Evolutionary conservation across 371 early-diverging fungal genomes (phyloP).

Genomic region (Circinella minor): DNA sequence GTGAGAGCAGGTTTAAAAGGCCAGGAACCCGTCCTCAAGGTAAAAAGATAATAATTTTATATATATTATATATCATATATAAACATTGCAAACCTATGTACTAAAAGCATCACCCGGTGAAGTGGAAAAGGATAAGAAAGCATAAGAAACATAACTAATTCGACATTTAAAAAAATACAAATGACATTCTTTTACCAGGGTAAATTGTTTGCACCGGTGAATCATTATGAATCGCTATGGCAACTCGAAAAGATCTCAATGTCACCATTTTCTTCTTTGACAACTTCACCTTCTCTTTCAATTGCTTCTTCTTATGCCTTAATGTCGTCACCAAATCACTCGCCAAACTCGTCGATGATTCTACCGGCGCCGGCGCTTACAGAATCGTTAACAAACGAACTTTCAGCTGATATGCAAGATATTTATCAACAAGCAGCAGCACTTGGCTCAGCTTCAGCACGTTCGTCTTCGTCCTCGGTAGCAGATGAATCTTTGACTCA

Average conservation of each 20-base stretch:
- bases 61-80: too few species aligned
- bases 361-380: conserved; percentile 46
- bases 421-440: conserved; percentile 41
- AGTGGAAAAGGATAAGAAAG: background rate
- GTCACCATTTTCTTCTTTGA: conserved; percentile 54
- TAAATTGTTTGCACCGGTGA: conserved; percentile 52
- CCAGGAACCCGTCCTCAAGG: conserved; percentile 53
- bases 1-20: conserved; percentile 50
- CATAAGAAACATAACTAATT: background rate
- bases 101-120: too few species aligned
- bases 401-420: conserved; percentile 36
- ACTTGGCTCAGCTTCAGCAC: conserved; percentile 31
- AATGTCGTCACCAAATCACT: conserved; percentile 50
- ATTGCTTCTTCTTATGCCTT: conserved; percentile 61
- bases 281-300: conserved; percentile 57
- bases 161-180: background rate
- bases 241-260: conserved; percentile 51
- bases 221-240: conserved; percentile 54
- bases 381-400: conserved; percentile 32
- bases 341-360: conserved; percentile 54
- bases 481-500: conserved; percentile 30
- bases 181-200: conserved; percentile 31
- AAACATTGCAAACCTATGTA: too few species aligned
- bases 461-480: conserved; percentile 34
- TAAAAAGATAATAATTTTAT: conserved; percentile 12